Conservation (phyloP, 495 filamentous ascomycete genomes). For the Letharia lupina region DNA sequence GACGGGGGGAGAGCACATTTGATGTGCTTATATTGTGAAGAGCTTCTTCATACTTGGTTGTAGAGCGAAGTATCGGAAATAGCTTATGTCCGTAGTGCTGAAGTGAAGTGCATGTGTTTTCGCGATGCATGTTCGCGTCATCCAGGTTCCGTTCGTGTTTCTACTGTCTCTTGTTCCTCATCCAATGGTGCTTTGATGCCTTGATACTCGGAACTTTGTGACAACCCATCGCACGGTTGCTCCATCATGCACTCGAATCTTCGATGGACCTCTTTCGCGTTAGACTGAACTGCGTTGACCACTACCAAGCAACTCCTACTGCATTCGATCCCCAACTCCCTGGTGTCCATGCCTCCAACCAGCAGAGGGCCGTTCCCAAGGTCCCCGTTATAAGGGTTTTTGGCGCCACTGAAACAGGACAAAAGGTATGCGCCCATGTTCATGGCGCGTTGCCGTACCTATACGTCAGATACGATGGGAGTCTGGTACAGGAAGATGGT, state of each 20-base stretch:
- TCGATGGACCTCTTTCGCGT: slow-evolving; percentile 67
- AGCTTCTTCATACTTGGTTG: no score
- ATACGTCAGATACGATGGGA: slow-evolving; percentile 77
- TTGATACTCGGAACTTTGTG: neutral
- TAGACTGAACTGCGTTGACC: slow-evolving; percentile 88
- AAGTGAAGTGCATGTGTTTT: neutral
- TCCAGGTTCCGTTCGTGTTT: neutral
- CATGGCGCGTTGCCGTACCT: slow-evolving; percentile 95
- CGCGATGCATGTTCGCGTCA: neutral
- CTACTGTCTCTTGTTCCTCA: neutral
- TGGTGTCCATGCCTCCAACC: slow-evolving; percentile 42
- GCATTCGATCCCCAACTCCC: slow-evolving; percentile 74
- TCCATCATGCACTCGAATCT: slow-evolving; percentile 19
- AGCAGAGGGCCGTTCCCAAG: slow-evolving; percentile 47
- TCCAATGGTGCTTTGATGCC: neutral
- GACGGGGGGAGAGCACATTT: neutral
- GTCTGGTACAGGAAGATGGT: slow-evolving; percentile 59
- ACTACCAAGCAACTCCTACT: slow-evolving; percentile 73
- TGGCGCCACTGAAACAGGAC: slow-evolving; percentile 87
- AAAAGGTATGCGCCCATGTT: slow-evolving; percentile 93
- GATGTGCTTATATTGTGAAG: neutral
- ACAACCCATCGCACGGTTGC: neutral
- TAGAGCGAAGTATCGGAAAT: neutral
- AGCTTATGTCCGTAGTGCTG: neutral
- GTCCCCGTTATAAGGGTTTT: slow-evolving; percentile 88